Conservation (phyloP, 2,329 filamentous ascomycete species). For the Pestalotiopsis sp. region DNA sequence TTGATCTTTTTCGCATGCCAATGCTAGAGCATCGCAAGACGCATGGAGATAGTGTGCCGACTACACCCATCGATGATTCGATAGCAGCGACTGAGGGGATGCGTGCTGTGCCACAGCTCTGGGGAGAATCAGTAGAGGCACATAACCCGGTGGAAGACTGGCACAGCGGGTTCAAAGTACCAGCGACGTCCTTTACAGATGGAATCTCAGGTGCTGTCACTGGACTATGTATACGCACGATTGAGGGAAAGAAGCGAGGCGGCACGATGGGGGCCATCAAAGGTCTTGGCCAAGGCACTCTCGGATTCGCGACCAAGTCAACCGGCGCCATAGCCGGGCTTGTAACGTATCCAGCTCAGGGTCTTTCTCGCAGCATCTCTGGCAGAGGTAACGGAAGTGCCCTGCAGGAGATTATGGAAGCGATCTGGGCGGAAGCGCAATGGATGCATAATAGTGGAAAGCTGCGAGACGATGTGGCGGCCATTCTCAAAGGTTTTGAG, state of each 20-base stretch:
- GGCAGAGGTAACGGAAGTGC: background rate
- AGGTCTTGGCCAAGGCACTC: slow-evolving; percentile 17
- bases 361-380: background rate
- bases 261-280: slow-evolving; percentile 18
- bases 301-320: slow-evolving; percentile 19
- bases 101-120: slow-evolving; percentile 19
- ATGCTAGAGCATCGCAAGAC: slow-evolving; percentile 11
- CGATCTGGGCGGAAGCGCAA: background rate
- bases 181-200: slow-evolving; percentile 17
- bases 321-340: slow-evolving; percentile 18
- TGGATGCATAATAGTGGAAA: background rate
- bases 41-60: background rate
- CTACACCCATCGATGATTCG: background rate
- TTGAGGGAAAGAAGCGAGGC: slow-evolving; percentile 17
- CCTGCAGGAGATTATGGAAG: background rate
- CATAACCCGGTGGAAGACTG: slow-evolving; percentile 15
- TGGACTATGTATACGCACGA: slow-evolving; percentile 19
- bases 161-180: slow-evolving; percentile 18
- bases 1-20: slow-evolving; percentile 15
- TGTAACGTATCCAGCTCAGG: slow-evolving; percentile 20
- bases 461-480: background rate
- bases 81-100: slow-evolving; percentile 21
- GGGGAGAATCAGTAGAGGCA: slow-evolving; percentile 18
- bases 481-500: background rate
- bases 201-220: slow-evolving; percentile 18